Evolutionary conservation across 2,329 filamentous ascomycete genomes (phyloP), one percentile per base, ranked within the genome.

Genomic region (Colletotrichum musicola): DNA sequence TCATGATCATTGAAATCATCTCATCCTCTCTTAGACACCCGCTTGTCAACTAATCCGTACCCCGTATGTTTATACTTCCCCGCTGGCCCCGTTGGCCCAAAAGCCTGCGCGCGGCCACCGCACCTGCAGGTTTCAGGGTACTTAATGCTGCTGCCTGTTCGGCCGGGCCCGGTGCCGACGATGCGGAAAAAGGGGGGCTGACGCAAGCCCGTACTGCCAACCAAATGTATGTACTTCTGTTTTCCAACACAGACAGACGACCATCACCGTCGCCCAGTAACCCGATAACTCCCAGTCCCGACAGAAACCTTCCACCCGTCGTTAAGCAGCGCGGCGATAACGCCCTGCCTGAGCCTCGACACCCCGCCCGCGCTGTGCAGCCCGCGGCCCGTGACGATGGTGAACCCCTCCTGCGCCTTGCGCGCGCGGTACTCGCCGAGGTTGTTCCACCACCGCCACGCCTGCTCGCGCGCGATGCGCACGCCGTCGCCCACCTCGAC

Each of bases 251-350:
- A 57, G 42, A 40, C 63, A 55, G 42, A 42, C 54, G n/a, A 20
- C 20, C 25, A 68, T 75, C 74, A 81, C 62, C 76, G 76, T 55
- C 83, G 78, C 0, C 95, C 95, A 12, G 83, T 89, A 16, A 98
- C 88, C 57, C 90, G 81, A 74, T 95, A 86, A 44, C 88, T 86
- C 0, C 94, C 95, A 30, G 88, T 90, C 50, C 89, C 86, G 51
- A 92, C 85, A 76, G 94, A 88, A 40, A 96, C 83, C 76, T 88
- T 94, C 95, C 95, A 98, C 0, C 94, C 94, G 69, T 95, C 93
- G 51, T 88, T 86, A 46, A 90, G 85, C 49, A 98, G 82, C 75
- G 90, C 90, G 75, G 89, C 90, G 54, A 87, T 90, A n/a, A 98
- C 94, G 16, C 92, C 92, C 64, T 92, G 91, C 5, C 94, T 91